These are phyloP conservation scores for Aspergillus felis DNA, from an alignment of 2,329 filamentous ascomycete genomes.

Conservation along the genomic window DNA sequence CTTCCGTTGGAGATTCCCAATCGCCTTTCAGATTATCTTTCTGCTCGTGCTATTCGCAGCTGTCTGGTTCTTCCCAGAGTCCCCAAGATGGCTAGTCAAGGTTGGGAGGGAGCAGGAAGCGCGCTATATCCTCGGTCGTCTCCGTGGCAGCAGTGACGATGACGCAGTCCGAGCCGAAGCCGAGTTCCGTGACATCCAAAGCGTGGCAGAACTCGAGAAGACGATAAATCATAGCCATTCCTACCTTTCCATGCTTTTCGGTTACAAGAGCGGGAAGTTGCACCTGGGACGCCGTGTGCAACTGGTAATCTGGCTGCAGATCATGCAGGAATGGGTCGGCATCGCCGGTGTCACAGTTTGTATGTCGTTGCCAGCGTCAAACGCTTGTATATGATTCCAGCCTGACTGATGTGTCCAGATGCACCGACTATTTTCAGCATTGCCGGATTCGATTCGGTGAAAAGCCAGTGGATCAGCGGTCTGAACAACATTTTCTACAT, in stretches of 20 bases:
- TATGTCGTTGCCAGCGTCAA: conserved; percentile 15
- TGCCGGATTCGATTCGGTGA: conserved; percentile 59
- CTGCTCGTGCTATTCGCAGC: conserved; percentile 53
- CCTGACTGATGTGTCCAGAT: conserved; percentile 22
- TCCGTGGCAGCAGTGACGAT: conserved; percentile 57
- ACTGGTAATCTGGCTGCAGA: conserved; percentile 67
- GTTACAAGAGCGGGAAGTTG: conserved; percentile 60
- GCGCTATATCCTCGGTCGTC: conserved; percentile 58
- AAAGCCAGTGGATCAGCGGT: conserved; percentile 62
- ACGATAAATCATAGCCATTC: conserved; percentile 50
- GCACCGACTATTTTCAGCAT: conserved; percentile 59
- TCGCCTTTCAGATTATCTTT: conserved; percentile 66
- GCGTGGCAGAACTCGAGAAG: conserved; percentile 60
- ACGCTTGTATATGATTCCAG: background rate
- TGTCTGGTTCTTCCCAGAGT: conserved; percentile 68
- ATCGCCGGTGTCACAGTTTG: conserved; percentile 66
- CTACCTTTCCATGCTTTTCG: conserved; percentile 65
- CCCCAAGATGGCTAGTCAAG: conserved; percentile 57
- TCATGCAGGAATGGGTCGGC: conserved; percentile 67
- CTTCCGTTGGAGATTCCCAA: conserved; percentile 65
- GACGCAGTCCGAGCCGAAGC: conserved; percentile 53
- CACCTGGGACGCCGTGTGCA: conserved; percentile 66
- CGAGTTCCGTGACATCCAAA: conserved; percentile 66
- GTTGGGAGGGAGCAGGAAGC: conserved; percentile 64
- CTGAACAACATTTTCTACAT: conserved; percentile 55